Base-by-base conservation (phyloP, 495 filamentous ascomycete genomes). In the Aspergillus homomorphus region DNA sequence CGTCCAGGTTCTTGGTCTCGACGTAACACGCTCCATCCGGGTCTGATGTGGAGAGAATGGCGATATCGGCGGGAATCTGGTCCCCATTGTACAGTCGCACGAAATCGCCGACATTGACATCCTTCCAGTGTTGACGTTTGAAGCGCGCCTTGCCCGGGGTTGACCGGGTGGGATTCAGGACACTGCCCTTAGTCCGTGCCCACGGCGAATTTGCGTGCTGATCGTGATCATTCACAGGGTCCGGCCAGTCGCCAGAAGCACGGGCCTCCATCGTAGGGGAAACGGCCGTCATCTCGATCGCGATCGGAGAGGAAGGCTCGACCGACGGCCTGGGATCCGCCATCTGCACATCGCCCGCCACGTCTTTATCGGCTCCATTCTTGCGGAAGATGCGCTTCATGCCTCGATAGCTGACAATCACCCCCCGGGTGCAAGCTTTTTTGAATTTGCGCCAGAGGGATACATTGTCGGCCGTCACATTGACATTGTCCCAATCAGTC, bases 1-100 rank as follows among this genome's bases (percentile, higher is more conserved):
- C 93, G 65, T 98, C 93, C 71, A 98, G 72, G 64, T 95, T 96
- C 78, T 95, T 98, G 6, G 93, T 98, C 72, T 98, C 93, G 16
- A 97, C 87, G 62, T 96, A 96, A 69, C 93, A 98, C 33, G 91
- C 87, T 33, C 93, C 93, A 65, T 98, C 93, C 7, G 84, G 80
- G 64, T 96, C 93, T 2, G 93, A 96, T 8, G 93, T 96, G 12
- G 93, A 89, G 15, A 98, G 77, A 55, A 98, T 89, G 53, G 96
- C 87, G 46, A 96, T 80, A 73, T 98, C 93, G 46, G 93, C 92
- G 1, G 93, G 93, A 26, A 98, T 87, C 61, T 93, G 89, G 66
- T 98, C 93, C 54, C 94, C 89, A 62, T 96, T 96, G 75, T 96
- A 96, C 52, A 98, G 81, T 52, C 93, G 89, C 43, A 98, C 88